Evolutionary conservation across 768 basidiomycete species (phyloP).

Genomic region (Boletellus emodensis): DNA sequence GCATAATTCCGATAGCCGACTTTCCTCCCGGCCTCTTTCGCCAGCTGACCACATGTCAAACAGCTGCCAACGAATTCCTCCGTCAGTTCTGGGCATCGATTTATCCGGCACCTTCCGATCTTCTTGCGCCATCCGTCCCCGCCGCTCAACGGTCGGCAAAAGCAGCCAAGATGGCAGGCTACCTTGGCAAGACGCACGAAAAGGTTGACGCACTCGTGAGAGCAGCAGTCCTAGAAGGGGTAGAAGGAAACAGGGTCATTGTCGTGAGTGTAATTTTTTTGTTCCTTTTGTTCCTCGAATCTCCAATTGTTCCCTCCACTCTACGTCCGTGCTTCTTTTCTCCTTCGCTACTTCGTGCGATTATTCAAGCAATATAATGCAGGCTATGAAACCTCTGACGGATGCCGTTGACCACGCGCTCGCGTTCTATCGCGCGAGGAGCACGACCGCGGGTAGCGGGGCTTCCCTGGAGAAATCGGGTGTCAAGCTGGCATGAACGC

Average conservation of each 20-base stretch:
- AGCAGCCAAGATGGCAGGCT: slow-evolving; percentile 83
- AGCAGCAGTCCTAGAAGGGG: slow-evolving; percentile 53
- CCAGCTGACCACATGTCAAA: slow-evolving; percentile 87
- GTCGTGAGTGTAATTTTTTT: slow-evolving; percentile 44
- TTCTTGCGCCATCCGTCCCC: slow-evolving; percentile 47
- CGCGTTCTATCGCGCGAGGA: slow-evolving; percentile 48
- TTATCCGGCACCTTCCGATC: slow-evolving; percentile 67
- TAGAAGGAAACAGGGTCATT: slow-evolving; percentile 60
- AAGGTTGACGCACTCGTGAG: slow-evolving; percentile 78
- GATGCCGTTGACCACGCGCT: slow-evolving; percentile 73
- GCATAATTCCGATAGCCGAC: slow-evolving; percentile 46
- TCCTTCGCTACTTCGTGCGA: neutral
- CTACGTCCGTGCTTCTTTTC: neutral
- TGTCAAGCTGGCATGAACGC: slow-evolving; percentile 10
- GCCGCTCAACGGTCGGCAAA: slow-evolving; percentile 71
- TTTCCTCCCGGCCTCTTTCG: slow-evolving; percentile 75
- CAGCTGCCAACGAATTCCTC: slow-evolving; percentile 92
- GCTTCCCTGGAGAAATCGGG: slow-evolving; percentile 1
- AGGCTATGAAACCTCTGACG: slow-evolving; percentile 77
- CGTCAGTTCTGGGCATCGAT: slow-evolving; percentile 93
- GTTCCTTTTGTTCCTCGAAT: slow-evolving; percentile 8
- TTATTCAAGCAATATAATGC: neutral
- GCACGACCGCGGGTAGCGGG: slow-evolving; percentile 7
- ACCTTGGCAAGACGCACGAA: slow-evolving; percentile 73
- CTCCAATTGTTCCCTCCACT: neutral